Percentiles rank a stretch among this genome's conserved stretches.
Conservation (phyloP, 352 stramenopile genomes). For the Globisporangium viniferum region DNA sequence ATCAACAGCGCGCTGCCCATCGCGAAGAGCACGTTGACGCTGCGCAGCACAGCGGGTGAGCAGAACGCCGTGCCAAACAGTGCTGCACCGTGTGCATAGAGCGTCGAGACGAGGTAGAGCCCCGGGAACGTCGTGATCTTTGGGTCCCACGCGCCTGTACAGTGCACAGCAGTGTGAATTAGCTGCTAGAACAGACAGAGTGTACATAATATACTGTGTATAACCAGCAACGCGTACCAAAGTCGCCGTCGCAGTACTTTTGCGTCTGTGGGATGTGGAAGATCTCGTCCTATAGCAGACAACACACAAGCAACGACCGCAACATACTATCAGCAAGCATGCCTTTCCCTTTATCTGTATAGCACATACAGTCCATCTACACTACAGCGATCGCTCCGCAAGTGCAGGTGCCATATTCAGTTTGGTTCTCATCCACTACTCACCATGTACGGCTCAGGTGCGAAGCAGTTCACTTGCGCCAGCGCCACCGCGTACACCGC, state of each 20-base stretch:
- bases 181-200: no score
- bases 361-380: not conserved
- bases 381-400: not conserved
- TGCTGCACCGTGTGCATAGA: conserved; percentile 29
- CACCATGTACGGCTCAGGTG: conserved; percentile 67
- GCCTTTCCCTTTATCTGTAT: not conserved
- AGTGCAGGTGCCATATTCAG: not conserved
- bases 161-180: no score
- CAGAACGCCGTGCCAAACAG: conserved; percentile 36
- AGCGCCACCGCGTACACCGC: conserved; percentile 29
- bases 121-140: conserved; percentile 93
- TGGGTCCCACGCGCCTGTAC: conserved; percentile 76
- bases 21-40: conserved; percentile 80
- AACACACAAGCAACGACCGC: not conserved
- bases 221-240: conserved; percentile 24
- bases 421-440: not conserved
- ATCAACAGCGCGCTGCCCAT: conserved; percentile 53
- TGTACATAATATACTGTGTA: no score
- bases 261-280: conserved; percentile 82
- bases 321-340: not conserved
- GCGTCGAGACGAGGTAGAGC: conserved; percentile 67
- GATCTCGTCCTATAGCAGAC: conserved; percentile 69
- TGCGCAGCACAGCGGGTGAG: conserved; percentile 58
- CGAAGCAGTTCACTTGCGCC: conserved; percentile 32
- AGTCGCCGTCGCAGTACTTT: conserved; percentile 73